Evolutionary conservation across 768 basidiomycete genomes (phyloP).

Genomic region (Kwoniella sp.): DNA sequence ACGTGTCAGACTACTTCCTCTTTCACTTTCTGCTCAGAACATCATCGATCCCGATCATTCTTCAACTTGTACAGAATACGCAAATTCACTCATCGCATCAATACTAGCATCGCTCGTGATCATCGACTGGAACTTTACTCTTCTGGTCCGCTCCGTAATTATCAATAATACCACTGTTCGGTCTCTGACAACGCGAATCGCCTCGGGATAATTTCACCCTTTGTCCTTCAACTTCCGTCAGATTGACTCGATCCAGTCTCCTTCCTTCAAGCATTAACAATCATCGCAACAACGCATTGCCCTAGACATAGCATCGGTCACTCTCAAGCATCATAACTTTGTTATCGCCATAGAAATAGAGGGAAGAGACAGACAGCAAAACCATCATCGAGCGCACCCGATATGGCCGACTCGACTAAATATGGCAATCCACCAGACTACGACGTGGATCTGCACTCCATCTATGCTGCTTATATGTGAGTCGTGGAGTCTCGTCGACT

Average conservation of each 20-base stretch:
- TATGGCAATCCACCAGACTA: conserved; percentile 50
- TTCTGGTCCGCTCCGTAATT: not conserved
- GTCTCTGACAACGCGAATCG: not conserved
- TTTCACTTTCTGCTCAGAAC: not conserved
- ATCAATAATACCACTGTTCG: not conserved
- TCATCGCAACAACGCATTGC: not conserved
- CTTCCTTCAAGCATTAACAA: not conserved
- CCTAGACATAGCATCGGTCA: not conserved
- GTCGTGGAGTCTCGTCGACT: too few species aligned
- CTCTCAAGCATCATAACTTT: too few species aligned
- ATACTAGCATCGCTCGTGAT: not conserved
- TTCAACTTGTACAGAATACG: too few species aligned
- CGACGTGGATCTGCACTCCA: conserved; percentile 53
- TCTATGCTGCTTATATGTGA: conserved; percentile 54
- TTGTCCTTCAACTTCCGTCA: not conserved
- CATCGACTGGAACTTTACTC: not conserved
- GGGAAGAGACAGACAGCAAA: not conserved
- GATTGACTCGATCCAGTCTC: not conserved
- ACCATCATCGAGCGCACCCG: not conserved
- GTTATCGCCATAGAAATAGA: conserved; percentile 1
- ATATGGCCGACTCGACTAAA: conserved; percentile 42
- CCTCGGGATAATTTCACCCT: not conserved
- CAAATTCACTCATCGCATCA: not conserved
- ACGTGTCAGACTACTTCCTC: not conserved
- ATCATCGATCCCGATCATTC: not conserved